A percentile compares a stretch with the other conserved stretches of the same genome.
These are phyloP conservation scores for Talaromyces albobiverticillius DNA, from an alignment of 2,329 filamentous ascomycete species.

Conservation along the genomic window DNA sequence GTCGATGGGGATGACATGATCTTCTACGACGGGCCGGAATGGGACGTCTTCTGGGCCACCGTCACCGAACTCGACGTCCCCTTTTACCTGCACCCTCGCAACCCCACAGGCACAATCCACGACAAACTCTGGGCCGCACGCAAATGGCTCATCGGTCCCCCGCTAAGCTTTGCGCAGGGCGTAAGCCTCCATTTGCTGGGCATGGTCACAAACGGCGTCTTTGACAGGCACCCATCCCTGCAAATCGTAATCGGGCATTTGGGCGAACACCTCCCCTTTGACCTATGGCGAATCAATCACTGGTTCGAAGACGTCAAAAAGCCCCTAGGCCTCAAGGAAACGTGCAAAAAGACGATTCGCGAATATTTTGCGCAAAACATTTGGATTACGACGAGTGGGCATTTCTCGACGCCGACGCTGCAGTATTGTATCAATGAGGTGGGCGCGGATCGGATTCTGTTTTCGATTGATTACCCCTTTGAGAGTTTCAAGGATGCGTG, in stretches of 20 bases:
- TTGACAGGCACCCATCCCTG: slow-evolving; percentile 24
- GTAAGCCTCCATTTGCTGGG: slow-evolving; percentile 26
- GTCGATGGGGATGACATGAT: slow-evolving; percentile 54
- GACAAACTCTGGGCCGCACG: slow-evolving; percentile 25
- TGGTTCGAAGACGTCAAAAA: slow-evolving; percentile 27
- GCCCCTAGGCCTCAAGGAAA: slow-evolving; percentile 27
- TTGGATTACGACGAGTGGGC: slow-evolving; percentile 29
- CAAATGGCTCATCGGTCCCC: slow-evolving; percentile 24
- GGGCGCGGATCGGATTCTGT: slow-evolving; percentile 27
- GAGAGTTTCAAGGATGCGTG: slow-evolving; percentile 22
- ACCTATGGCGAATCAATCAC: slow-evolving; percentile 27
- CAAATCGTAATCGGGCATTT: slow-evolving; percentile 27
- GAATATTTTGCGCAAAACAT: slow-evolving; percentile 23
- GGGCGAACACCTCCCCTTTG: slow-evolving; percentile 22
- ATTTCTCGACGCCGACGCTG: slow-evolving; percentile 28
- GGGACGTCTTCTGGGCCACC: slow-evolving; percentile 32
- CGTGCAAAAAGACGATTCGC: slow-evolving; percentile 21
- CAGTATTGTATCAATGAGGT: slow-evolving; percentile 27
- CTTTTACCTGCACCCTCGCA: slow-evolving; percentile 25
- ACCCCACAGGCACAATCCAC: slow-evolving; percentile 39
- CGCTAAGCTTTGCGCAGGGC: slow-evolving; percentile 24
- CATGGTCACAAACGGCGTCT: slow-evolving; percentile 26
- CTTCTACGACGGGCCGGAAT: slow-evolving; percentile 59
- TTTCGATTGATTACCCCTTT: slow-evolving; percentile 25
- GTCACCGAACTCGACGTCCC: slow-evolving; percentile 23